phyloP scores from a whole-genome alignment of 257 asterid species.

The Solanum phureja region DNA sequence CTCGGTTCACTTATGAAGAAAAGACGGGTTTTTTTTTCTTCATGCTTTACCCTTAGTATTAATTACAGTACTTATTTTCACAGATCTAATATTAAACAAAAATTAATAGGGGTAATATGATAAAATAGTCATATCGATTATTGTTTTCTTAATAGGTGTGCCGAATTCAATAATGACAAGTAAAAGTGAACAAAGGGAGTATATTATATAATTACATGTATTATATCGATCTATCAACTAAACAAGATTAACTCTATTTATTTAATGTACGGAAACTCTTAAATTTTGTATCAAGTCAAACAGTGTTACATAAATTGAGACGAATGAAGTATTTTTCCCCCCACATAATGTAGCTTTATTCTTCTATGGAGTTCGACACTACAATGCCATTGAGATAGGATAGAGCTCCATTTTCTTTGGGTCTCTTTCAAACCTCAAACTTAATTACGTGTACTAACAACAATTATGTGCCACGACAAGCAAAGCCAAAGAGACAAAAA shows the following conservation, averaged over 20 bases:
- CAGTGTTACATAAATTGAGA: neutral
- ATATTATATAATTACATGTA: too few relatives aligned
- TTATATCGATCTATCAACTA: neutral
- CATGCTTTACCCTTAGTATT: too few relatives aligned
- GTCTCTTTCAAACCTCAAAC: neutral
- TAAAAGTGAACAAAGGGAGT: accelerated
- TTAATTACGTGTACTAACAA: neutral
- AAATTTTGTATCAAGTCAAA: neutral
- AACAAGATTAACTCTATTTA: neutral
- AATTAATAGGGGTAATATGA: too few relatives aligned
- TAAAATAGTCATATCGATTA: too few relatives aligned
- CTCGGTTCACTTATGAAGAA: too few relatives aligned
- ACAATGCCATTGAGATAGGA: too few relatives aligned
- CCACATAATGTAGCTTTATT: neutral
- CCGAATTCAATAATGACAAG: accelerated
- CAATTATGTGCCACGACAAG: neutral
- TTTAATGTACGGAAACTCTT: too few relatives aligned
- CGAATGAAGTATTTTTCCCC: accelerated
- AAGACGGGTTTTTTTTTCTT: accelerated
- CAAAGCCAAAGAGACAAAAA: neutral
- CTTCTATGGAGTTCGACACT: neutral
- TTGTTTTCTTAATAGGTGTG: too few relatives aligned
- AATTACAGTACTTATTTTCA: too few relatives aligned
- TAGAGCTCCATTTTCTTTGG: too few relatives aligned
- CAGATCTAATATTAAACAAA: too few relatives aligned